phyloP scores from a whole-genome alignment of 352 stramenopile species.

The Ophiocytium majus region DNA sequence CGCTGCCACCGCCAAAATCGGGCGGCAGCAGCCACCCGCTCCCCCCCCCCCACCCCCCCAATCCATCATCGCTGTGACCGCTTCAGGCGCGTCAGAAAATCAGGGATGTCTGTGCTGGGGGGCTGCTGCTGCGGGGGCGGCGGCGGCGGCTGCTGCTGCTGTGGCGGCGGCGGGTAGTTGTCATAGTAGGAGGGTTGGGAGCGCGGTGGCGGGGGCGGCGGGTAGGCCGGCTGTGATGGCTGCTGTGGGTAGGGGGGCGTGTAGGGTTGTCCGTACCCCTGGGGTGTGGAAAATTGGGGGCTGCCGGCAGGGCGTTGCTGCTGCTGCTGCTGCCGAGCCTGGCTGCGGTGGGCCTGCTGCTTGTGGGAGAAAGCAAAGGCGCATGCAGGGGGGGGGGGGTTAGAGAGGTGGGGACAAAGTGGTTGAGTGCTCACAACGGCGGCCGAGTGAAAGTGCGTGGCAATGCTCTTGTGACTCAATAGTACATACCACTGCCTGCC shows the following conservation, averaged over 20 bases:
- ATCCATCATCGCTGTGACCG: conserved; percentile 10
- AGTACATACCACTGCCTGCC: no score
- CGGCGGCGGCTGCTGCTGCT: conserved; percentile 27
- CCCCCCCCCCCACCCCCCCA: no score
- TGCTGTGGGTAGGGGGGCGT: conserved; percentile 20
- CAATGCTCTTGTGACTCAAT: no score
- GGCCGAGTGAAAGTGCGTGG: no score
- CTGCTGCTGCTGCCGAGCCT: conserved; percentile 17
- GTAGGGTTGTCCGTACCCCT: background rate
- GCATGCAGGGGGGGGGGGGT: no score
- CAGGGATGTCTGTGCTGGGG: conserved; percentile 34
- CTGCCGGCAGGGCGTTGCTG: background rate
- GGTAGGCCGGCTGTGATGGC: background rate
- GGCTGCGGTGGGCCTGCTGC: conserved; percentile 12
- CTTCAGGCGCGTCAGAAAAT: conserved; percentile 47
- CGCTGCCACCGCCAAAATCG: no score
- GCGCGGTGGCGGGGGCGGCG: background rate
- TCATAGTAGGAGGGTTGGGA: conserved; percentile 1
- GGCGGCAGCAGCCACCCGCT: no score
- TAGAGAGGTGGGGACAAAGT: no score
- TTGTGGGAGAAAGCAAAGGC: conserved; percentile 2
- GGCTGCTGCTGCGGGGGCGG: background rate
- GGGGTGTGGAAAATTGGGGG: background rate
- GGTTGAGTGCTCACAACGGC: no score
- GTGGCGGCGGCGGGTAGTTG: conserved; percentile 20